Evolutionary conservation across 495 filamentous ascomycete genomes (phyloP).

Genomic region (Parathielavia hyrcaniae): DNA sequence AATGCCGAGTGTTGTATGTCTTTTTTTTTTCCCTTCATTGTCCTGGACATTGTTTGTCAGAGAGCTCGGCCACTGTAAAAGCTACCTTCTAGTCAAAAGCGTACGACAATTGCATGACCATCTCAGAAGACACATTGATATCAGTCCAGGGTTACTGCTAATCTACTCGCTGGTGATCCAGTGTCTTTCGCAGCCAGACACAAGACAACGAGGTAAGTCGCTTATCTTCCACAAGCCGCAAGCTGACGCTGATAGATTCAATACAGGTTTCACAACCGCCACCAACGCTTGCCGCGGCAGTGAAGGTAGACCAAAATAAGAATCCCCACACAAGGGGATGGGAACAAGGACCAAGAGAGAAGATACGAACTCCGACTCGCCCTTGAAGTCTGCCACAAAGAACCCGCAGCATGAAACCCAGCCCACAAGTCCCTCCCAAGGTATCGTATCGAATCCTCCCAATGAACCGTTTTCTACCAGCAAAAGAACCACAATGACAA

Average conservation of each 20-base stretch:
- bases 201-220: too few relatives aligned
- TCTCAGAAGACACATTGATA: too few relatives aligned
- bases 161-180: too few relatives aligned
- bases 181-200: too few relatives aligned
- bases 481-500: slow-evolving; percentile 4
- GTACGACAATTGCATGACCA: too few relatives aligned
- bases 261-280: too few relatives aligned
- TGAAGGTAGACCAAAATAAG: not conserved
- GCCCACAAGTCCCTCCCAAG: slow-evolving; percentile 2
- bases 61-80: too few relatives aligned
- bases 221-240: too few relatives aligned
- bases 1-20: slow-evolving; percentile 44
- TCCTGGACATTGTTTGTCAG: not conserved
- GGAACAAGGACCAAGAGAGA: not conserved
- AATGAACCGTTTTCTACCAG: slow-evolving; percentile 18
- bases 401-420: slow-evolving; percentile 2
- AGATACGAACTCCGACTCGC: slow-evolving; percentile 6
- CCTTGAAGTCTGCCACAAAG: not conserved
- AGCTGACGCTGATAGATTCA: too few relatives aligned
- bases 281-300: too few relatives aligned
- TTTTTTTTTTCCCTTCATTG: not conserved
- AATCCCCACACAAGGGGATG: not conserved
- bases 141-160: too few relatives aligned
- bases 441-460: slow-evolving; percentile 11
- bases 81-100: too few relatives aligned